Percentiles rank a stretch among this genome's conserved stretches.
phyloP scores from a whole-genome alignment of 306 rosid genomes.

The Chamaecrista fasciculata region DNA sequence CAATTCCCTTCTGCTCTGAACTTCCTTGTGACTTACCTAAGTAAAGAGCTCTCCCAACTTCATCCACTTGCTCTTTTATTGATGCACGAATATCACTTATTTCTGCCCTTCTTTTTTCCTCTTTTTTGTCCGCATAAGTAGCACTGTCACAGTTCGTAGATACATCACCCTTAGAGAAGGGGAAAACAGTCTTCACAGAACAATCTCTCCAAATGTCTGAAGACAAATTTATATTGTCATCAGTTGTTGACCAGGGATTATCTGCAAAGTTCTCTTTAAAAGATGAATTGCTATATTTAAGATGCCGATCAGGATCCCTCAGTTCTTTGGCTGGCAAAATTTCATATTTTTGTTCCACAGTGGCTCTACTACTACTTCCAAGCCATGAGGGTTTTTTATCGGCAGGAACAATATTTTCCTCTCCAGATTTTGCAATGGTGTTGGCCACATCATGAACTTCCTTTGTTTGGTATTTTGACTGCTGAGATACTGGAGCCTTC shows the following conservation, averaged over 20 bases:
- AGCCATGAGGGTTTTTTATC: constrained; percentile 55
- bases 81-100: constrained; percentile 45
- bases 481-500: constrained; percentile 37
- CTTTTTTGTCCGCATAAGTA: constrained; percentile 45
- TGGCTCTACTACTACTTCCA: constrained; percentile 51
- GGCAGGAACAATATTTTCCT: constrained; percentile 31
- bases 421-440: constrained; percentile 33
- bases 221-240: constrained; percentile 43
- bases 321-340: constrained; percentile 38
- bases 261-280: constrained; percentile 47
- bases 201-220: constrained; percentile 61
- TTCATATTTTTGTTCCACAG: constrained; percentile 40
- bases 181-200: constrained; percentile 64
- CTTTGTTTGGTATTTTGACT: constrained; percentile 33
- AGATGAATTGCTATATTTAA: constrained; percentile 37
- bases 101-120: constrained; percentile 50
- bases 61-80: constrained; percentile 71
- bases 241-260: constrained; percentile 55
- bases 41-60: constrained; percentile 59
- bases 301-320: constrained; percentile 46
- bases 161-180: constrained; percentile 51
- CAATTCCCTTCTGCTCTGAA: constrained; percentile 47
- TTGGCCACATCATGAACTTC: constrained; percentile 41
- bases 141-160: constrained; percentile 40
- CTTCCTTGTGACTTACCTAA: constrained; percentile 47